Evolutionary conservation across 1,284 basidiomycete genomes (phyloP).

Genomic region (Pseudozyma flocculosa): DNA sequence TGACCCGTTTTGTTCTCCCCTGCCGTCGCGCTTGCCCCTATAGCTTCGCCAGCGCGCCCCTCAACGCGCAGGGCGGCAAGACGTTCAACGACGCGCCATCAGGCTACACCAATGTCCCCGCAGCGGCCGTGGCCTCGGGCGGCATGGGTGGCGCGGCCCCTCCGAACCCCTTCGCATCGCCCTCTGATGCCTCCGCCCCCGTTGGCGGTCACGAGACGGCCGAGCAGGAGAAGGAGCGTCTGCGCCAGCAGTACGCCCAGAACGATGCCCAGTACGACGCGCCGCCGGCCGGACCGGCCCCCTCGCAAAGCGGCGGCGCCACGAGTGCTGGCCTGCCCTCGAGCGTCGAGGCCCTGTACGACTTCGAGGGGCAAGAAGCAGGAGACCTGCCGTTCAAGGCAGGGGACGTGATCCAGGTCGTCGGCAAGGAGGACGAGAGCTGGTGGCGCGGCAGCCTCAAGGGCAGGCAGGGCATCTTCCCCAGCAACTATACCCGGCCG

Average conservation of each 20-base stretch:
- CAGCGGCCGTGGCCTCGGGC: neutral
- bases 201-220: constrained; percentile 11
- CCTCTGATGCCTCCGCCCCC: constrained; percentile 7
- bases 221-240: constrained; percentile 29
- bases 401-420: constrained; percentile 27
- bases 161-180: constrained; percentile 17
- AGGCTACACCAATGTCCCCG: neutral
- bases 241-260: constrained; percentile 19
- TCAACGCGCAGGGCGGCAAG: constrained; percentile 24
- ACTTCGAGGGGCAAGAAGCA: constrained; percentile 20
- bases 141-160: neutral
- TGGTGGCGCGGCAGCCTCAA: constrained; percentile 25
- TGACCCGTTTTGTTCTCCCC: neutral
- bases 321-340: constrained; percentile 9
- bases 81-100: constrained; percentile 6
- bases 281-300: neutral
- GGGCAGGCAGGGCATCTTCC: constrained; percentile 27
- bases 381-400: constrained; percentile 19
- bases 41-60: constrained; percentile 22
- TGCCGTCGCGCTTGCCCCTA: neutral
- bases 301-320: neutral
- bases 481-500: constrained; percentile 13
- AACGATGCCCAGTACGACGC: neutral
- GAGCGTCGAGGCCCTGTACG: constrained; percentile 19
- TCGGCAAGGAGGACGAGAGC: constrained; percentile 27